Evolutionary conservation across 2,329 filamentous ascomycete species (phyloP).

Genomic region (Aspergillus luchuensis): DNA sequence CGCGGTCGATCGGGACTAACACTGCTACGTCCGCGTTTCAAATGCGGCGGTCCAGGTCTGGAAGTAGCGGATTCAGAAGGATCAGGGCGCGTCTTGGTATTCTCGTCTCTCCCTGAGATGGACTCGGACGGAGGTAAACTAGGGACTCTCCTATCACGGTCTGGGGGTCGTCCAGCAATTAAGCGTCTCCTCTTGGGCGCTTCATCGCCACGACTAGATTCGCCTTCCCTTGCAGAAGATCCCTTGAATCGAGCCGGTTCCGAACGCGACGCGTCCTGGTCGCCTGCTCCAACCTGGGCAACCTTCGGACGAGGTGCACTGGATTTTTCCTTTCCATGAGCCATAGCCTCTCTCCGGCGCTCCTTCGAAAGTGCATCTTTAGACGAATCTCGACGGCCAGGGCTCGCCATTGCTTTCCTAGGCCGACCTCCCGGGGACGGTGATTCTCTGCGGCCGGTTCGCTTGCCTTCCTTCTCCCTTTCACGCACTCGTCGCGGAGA

Average conservation of each 20-base stretch:
- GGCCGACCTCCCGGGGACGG: conserved; percentile 41
- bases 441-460: conserved; percentile 37
- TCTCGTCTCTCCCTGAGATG: conserved; percentile 42
- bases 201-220: conserved; percentile 39
- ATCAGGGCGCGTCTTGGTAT: conserved; percentile 33
- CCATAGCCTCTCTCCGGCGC: conserved; percentile 29
- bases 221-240: conserved; percentile 33
- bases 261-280: conserved; percentile 35
- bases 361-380: conserved; percentile 31
- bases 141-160: conserved; percentile 37
- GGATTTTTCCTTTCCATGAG: conserved; percentile 30
- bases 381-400: conserved; percentile 30
- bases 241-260: conserved; percentile 34
- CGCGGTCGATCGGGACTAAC: conserved; percentile 44
- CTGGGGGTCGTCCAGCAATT: conserved; percentile 45
- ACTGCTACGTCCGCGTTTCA: conserved; percentile 48
- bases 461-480: conserved; percentile 42
- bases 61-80: conserved; percentile 26
- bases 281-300: conserved; percentile 30
- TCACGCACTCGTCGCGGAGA: conserved; percentile 45
- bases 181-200: conserved; percentile 42
- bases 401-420: conserved; percentile 36
- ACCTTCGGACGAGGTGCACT: conserved; percentile 27
- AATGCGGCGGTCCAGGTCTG: conserved; percentile 23
- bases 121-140: conserved; percentile 46